A percentile compares a stretch with the other conserved stretches of the same genome.
Evolutionary conservation across 352 stramenopile genomes (phyloP).

Genomic region (Thraustochytrium sp.): DNA sequence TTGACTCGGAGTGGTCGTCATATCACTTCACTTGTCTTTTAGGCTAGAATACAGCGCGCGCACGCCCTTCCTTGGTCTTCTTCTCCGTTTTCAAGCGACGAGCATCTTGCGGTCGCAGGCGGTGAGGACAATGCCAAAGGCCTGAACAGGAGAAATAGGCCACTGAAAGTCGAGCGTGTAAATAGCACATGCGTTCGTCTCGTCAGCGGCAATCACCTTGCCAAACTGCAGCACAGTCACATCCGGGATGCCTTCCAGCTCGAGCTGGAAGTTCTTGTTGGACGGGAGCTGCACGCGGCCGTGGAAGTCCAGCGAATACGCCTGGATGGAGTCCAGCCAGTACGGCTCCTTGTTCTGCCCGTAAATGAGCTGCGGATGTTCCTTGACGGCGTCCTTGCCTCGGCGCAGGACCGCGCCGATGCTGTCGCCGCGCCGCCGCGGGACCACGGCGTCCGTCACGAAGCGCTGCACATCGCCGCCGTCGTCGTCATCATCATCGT

Average conservation of each 20-base stretch:
- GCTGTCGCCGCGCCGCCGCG: neutral
- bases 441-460: neutral
- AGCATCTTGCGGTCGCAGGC: constrained; percentile 36
- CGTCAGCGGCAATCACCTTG: constrained; percentile 21
- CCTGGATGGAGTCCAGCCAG: constrained; percentile 36
- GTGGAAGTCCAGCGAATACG: constrained; percentile 43
- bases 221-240: constrained; percentile 37
- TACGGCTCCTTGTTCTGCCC: constrained; percentile 40
- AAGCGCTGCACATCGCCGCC: neutral
- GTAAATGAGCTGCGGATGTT: neutral
- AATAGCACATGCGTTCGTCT: neutral
- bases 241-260: neutral
- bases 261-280: constrained; percentile 45
- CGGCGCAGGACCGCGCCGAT: neutral
- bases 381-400: neutral
- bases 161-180: constrained; percentile 45
- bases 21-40: neutral
- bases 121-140: constrained; percentile 33
- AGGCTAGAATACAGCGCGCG: neutral
- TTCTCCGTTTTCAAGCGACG: constrained; percentile 14
- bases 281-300: constrained; percentile 31
- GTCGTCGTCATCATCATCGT: constrained; percentile 42
- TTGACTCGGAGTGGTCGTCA: too few species aligned
- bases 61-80: neutral
- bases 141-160: constrained; percentile 33